phyloP scores from a whole-genome alignment of 306 rosid species.

The Sicyos baderoa region DNA sequence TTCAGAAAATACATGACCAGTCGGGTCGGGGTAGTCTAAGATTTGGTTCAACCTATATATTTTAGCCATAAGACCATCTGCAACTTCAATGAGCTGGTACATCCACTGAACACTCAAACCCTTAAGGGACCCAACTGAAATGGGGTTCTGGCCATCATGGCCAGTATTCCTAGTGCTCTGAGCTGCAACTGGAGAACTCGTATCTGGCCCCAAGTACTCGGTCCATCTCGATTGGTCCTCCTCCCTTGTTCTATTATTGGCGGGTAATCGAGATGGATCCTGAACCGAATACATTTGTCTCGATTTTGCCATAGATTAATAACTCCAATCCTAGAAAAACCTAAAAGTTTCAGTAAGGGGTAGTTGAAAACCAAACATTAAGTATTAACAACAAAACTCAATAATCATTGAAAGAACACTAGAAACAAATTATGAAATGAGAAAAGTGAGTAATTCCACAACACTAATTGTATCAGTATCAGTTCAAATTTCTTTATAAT shows the following conservation, averaged over 20 bases:
- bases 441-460: not conserved
- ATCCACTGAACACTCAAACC: constrained; percentile 87
- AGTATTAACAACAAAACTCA: not conserved
- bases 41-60: constrained; percentile 90
- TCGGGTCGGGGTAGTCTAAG: constrained; percentile 90
- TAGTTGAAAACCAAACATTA: constrained; percentile 1
- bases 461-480: not conserved
- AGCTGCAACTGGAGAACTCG: constrained; percentile 51
- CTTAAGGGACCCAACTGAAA: constrained; percentile 51
- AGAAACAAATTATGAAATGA: not conserved
- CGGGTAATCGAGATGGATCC: constrained; percentile 73
- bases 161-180: constrained; percentile 51
- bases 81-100: constrained; percentile 82
- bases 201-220: constrained; percentile 73
- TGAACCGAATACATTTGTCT: constrained; percentile 50
- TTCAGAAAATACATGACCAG: constrained; percentile 66
- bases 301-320: constrained; percentile 56
- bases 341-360: constrained; percentile 29
- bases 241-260: constrained; percentile 67
- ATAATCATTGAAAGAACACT: not conserved
- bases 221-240: constrained; percentile 92
- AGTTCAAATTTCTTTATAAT: not conserved
- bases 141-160: constrained; percentile 58
- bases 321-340: constrained; percentile 8
- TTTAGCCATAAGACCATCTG: constrained; percentile 96